Evolutionary conservation across 108 stramenopile species (phyloP).

Genomic region (Bacterosira constricta): DNA sequence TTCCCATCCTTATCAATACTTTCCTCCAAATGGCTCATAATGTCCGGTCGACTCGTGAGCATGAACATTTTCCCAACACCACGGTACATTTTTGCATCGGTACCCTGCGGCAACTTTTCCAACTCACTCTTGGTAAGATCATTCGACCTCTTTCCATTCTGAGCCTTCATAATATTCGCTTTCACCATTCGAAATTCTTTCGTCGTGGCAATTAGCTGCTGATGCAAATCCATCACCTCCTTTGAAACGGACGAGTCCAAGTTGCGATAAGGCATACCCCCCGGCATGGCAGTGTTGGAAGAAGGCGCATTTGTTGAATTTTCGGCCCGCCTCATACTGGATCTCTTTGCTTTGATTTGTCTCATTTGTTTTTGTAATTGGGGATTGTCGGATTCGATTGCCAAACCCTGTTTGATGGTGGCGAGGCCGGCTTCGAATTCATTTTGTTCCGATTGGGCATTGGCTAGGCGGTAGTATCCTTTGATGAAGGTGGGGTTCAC

Average conservation of each 20-base stretch:
- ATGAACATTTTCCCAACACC: slow-evolving; percentile 88
- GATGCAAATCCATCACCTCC: slow-evolving; percentile 83
- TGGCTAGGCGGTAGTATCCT: slow-evolving; percentile 91
- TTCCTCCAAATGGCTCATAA: slow-evolving; percentile 62
- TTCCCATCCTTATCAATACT: slow-evolving; percentile 54
- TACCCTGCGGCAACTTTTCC: slow-evolving; percentile 49
- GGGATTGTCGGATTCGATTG: slow-evolving; percentile 77
- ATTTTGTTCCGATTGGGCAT: slow-evolving; percentile 79
- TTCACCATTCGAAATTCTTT: slow-evolving; percentile 79
- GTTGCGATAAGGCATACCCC: slow-evolving; percentile 21
- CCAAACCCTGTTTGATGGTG: slow-evolving; percentile 82
- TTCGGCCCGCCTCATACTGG: slow-evolving; percentile 37
- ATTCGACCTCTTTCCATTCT: slow-evolving; percentile 67
- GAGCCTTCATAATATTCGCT: slow-evolving; percentile 54
- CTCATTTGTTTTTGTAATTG: slow-evolving; percentile 79
- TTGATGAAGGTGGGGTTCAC: slow-evolving; percentile 87
- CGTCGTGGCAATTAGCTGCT: slow-evolving; percentile 64
- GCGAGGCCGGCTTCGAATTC: slow-evolving; percentile 77
- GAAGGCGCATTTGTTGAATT: slow-evolving; percentile 17
- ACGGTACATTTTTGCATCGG: slow-evolving; percentile 63
- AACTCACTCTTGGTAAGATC: slow-evolving; percentile 76
- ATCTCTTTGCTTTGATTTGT: slow-evolving; percentile 62
- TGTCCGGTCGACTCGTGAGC: slow-evolving; percentile 52
- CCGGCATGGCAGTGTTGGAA: slow-evolving; percentile 17
- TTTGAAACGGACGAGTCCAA: slow-evolving; percentile 53